Evolutionary conservation across 371 early-diverging fungal genomes (phyloP).

Genomic region (Mucor piriformis): DNA sequence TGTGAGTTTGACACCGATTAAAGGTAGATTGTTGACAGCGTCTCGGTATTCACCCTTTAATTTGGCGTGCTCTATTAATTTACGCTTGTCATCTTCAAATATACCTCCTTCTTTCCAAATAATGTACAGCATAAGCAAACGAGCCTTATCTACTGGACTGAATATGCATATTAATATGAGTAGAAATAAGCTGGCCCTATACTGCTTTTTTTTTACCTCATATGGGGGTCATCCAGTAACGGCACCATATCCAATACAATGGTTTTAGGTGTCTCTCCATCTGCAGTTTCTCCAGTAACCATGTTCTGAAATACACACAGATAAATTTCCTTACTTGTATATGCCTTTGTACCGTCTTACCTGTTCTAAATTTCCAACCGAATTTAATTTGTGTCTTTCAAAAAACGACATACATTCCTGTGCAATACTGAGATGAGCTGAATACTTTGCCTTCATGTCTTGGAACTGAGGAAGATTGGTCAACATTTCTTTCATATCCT

Average conservation of each 20-base stretch:
- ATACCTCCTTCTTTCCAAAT: constrained; percentile 73
- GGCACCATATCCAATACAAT: constrained; percentile 89
- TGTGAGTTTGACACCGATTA: constrained; percentile 66
- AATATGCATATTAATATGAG: background rate
- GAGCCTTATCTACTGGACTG: constrained; percentile 78
- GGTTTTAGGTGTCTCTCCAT: constrained; percentile 79
- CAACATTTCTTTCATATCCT: constrained; percentile 90
- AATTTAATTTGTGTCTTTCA: constrained; percentile 72
- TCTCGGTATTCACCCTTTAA: constrained; percentile 68
- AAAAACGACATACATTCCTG: constrained; percentile 88
- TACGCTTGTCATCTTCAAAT: constrained; percentile 71
- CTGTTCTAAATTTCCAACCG: constrained; percentile 83
- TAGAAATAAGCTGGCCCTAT: no score
- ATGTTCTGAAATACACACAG: constrained; percentile 63
- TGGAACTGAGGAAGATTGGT: constrained; percentile 92
- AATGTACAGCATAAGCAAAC: constrained; percentile 86
- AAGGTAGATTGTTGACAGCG: constrained; percentile 74
- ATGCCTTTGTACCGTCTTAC: background rate
- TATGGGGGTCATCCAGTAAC: constrained; percentile 70
- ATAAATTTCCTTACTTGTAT: no score
- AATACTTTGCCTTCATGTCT: constrained; percentile 90
- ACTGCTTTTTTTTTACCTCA: constrained; percentile 33
- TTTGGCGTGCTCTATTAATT: constrained; percentile 74
- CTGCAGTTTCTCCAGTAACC: constrained; percentile 86
- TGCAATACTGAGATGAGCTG: constrained; percentile 91